These are phyloP conservation scores for Nicotiana benthamiana DNA, from an alignment of 257 asterid species.

Conservation along the genomic window DNA sequence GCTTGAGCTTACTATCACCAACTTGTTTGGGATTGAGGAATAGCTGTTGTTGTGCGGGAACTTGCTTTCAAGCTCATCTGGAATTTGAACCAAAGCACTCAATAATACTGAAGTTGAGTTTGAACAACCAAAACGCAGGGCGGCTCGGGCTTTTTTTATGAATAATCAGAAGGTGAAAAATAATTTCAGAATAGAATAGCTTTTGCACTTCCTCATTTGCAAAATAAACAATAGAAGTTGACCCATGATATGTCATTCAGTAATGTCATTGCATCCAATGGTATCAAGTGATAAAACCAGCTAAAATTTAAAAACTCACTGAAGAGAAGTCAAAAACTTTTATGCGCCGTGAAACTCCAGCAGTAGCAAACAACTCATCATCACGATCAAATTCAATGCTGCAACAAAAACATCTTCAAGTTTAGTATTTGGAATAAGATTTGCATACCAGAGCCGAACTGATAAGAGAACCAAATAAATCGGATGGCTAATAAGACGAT, in stretches of 20 bases:
- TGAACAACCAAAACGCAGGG: neutral
- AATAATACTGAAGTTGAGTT: neutral
- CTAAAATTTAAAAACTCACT: slow-evolving; percentile 17
- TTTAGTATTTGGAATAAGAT: neutral
- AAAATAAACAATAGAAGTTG: neutral
- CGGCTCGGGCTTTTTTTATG: neutral
- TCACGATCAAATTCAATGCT: slow-evolving; percentile 51
- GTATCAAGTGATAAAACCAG: neutral
- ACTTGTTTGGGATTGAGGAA: neutral
- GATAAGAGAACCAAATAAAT: neutral
- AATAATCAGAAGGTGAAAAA: neutral
- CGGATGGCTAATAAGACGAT: neutral
- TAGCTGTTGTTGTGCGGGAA: neutral
- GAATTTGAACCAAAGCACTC: neutral
- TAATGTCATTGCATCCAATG: neutral
- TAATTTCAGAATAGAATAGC: neutral
- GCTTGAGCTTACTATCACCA: neutral
- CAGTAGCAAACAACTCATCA: slow-evolving; percentile 51
- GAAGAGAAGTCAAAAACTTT: slow-evolving; percentile 46
- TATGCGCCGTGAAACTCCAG: slow-evolving; percentile 48
- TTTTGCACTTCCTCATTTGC: neutral
- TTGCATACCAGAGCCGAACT: neutral
- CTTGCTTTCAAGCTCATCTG: neutral
- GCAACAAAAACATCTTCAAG: slow-evolving; percentile 11
- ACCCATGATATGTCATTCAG: neutral